A percentile compares a stretch with the other conserved stretches of the same genome.
Conservation (phyloP, 495 filamentous ascomycete genomes). For the Xylaria telfairii region DNA sequence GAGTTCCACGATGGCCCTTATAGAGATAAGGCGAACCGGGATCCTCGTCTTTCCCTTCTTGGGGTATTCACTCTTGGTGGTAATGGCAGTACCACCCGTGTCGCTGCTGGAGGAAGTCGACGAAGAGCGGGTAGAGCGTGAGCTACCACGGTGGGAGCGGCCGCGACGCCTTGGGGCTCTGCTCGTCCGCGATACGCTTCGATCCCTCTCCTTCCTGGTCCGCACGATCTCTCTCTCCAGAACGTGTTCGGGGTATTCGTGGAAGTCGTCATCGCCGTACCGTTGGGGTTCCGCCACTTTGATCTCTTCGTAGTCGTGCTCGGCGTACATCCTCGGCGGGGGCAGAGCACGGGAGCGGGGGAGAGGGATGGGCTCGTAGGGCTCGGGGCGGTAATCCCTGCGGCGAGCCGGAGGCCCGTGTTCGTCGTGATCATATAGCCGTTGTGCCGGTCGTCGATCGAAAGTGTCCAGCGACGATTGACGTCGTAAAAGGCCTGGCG, state of each 20-base stretch:
- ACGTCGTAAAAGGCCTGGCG: constrained; percentile 43
- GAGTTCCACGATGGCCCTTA: constrained; percentile 77
- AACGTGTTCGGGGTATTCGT: constrained; percentile 62
- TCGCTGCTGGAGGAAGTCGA: constrained; percentile 55
- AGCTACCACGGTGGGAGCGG: constrained; percentile 36
- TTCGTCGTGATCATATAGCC: constrained; percentile 55
- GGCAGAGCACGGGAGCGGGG: constrained; percentile 54
- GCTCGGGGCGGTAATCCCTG: constrained; percentile 52
- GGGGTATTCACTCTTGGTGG: constrained; percentile 64
- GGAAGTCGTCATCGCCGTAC: constrained; percentile 72
- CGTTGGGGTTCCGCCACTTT: constrained; percentile 69
- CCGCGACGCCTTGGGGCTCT: constrained; percentile 33
- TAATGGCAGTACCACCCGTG: constrained; percentile 43
- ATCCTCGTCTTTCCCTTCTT: constrained; percentile 90
- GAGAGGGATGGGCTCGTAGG: constrained; percentile 60
- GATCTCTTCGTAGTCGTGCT: constrained; percentile 65
- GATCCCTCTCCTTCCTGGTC: constrained; percentile 42
- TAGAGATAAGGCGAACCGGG: constrained; percentile 75
- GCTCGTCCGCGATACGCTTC: constrained; percentile 37
- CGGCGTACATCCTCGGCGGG: constrained; percentile 57
- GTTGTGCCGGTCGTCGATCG: constrained; percentile 55
- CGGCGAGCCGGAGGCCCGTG: constrained; percentile 48
- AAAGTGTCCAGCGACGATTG: constrained; percentile 57
- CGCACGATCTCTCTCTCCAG: constrained; percentile 56
- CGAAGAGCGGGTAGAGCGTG: constrained; percentile 48